Base-by-base conservation (phyloP, 306 rosid species). In the Quercus mongolica region DNA sequence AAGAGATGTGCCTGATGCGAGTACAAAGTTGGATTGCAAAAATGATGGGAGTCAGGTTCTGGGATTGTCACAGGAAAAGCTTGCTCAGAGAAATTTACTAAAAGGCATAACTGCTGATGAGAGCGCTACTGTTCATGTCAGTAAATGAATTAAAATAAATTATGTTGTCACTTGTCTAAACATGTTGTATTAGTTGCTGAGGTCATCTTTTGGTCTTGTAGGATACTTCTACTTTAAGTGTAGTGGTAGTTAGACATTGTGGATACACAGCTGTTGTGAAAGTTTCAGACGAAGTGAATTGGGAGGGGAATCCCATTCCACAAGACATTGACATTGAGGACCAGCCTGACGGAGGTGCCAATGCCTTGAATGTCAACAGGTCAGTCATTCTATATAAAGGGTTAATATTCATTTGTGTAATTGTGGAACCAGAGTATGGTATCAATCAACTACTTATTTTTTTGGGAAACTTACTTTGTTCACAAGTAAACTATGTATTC, bases 101-200 rank as follows among this genome's bases (percentile, higher is more conserved):
- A 95, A 95, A 90, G 99, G 99, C 83, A 89, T 95, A 80, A 95
- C 99, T 25, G 98, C 99, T 67, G 99, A 95, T 85, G 99, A 95
- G 81, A 95, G 99, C 84, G 98, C 97, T 76, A 92, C 99, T 12
- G 99, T 95, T 78, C 99, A 95, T 86, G 99, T 95, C 85, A 85
- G 92, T 87, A 78, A 79, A 65, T 44, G 33, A 44, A 19, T 19
- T 74, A 28, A 69, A 54, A 71, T 78, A 54, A 19, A 49, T 54
- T 28, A 78, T 62, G 26, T 65, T 73, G 70, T 74, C 62, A 30
- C 54, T 13, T 49, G 54, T 49, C 17, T 49, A 25, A 69, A 54
- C 26, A 67, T 55, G 58, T 28, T 55, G 49, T 75, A 57, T 84
- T 18, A 71, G 65, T 31, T 54, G 49, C 77, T 83, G 71, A 54